phyloP scores from a whole-genome alignment of 2,329 filamentous ascomycete genomes.

The Arthroderma sp. region DNA sequence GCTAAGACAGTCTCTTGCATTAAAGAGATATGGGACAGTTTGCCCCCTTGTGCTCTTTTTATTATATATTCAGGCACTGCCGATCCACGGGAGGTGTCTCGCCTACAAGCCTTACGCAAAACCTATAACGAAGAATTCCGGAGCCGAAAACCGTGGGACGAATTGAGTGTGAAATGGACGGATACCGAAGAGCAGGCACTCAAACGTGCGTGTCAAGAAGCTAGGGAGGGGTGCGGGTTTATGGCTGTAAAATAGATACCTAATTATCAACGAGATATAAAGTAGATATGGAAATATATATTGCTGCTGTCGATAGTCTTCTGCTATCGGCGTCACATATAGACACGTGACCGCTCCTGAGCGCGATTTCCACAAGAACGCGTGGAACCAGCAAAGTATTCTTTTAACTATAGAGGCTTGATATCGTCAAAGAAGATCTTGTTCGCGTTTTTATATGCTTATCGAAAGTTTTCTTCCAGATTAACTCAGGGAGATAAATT shows the following conservation, averaged over 20 bases:
- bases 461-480: background rate
- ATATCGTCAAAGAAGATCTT: background rate
- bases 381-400: too few species aligned
- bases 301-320: background rate
- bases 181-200: slow-evolving; percentile 51
- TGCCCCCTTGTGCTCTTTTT: slow-evolving; percentile 49
- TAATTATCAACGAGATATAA: background rate
- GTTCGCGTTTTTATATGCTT: background rate
- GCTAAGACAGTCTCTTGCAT: slow-evolving; percentile 42
- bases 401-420: background rate
- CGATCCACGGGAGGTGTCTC: slow-evolving; percentile 46
- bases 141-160: slow-evolving; percentile 49
- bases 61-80: slow-evolving; percentile 54
- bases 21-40: slow-evolving; percentile 40
- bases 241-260: slow-evolving; percentile 43
- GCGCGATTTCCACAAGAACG: too few species aligned
- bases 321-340: background rate
- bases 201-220: slow-evolving; percentile 43
- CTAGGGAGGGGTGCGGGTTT: slow-evolving; percentile 48
- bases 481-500: background rate
- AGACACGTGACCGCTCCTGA: too few species aligned
- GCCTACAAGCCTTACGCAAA: slow-evolving; percentile 45
- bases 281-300: background rate
- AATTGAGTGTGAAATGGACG: slow-evolving; percentile 52
- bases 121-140: slow-evolving; percentile 46